Conservation (phyloP, 1,284 basidiomycete species). For the Porphyrellus sp. region DNA sequence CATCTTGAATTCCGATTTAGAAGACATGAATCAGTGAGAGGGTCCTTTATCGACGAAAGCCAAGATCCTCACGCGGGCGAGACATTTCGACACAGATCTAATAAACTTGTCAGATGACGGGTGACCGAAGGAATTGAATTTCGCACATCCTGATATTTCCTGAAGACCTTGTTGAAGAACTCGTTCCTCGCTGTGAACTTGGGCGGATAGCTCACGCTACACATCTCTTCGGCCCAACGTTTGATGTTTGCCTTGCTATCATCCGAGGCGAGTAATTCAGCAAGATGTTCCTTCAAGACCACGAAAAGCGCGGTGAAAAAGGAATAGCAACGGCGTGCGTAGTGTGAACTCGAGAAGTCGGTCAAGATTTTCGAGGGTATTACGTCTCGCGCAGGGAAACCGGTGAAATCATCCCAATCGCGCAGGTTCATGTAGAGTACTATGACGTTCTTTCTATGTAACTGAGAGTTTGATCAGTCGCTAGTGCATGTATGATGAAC, state of each 20-base stretch:
- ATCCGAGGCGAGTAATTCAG: neutral
- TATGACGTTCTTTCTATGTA: slow-evolving; percentile 5
- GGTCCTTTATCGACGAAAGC: neutral
- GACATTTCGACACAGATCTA: neutral
- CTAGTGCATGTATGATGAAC: neutral
- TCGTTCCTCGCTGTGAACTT: neutral
- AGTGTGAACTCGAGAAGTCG: neutral
- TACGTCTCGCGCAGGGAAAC: slow-evolving; percentile 11
- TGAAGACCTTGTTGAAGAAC: neutral
- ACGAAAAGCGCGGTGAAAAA: slow-evolving; percentile 17
- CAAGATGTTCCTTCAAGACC: neutral
- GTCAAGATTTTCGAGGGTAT: slow-evolving; percentile 14
- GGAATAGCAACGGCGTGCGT: neutral
- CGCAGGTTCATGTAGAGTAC: slow-evolving; percentile 25
- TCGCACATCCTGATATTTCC: neutral
- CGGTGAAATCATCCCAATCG: neutral
- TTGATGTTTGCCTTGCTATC: neutral
- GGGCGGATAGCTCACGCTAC: neutral
- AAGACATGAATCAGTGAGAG: neutral
- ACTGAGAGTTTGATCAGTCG: neutral
- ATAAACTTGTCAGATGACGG: neutral
- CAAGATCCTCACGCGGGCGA: neutral
- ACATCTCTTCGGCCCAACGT: neutral
- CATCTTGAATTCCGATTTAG: neutral
- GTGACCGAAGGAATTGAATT: neutral